These are phyloP conservation scores for Caryopteris hybrid DNA, from an alignment of 305 asterid species.

Conservation along the genomic window DNA sequence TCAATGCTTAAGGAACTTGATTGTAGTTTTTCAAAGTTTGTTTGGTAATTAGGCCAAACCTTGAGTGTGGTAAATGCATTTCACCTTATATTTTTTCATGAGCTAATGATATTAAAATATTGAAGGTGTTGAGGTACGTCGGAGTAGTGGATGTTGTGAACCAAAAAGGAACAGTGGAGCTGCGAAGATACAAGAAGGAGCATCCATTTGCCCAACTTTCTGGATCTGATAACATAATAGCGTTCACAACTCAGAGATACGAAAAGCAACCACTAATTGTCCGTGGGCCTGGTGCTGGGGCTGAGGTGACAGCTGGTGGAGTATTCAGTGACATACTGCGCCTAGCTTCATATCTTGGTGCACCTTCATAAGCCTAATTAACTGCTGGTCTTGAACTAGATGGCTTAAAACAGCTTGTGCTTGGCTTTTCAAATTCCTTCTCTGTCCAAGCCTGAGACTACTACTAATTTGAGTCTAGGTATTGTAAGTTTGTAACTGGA, in stretches of 20 bases:
- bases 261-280: slow-evolving; percentile 79
- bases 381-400: neutral
- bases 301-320: slow-evolving; percentile 97
- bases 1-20: too few relatives aligned
- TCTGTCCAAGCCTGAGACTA: slow-evolving; percentile 17
- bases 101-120: slow-evolving; percentile 15
- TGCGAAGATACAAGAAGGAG: slow-evolving; percentile 72
- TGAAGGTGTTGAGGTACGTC: slow-evolving; percentile 89
- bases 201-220: slow-evolving; percentile 94
- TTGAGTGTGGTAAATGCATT: neutral
- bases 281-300: slow-evolving; percentile 99
- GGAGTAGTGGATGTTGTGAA: slow-evolving; percentile 88
- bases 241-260: slow-evolving; percentile 92
- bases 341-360: slow-evolving; percentile 93
- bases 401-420: neutral
- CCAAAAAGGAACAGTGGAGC: slow-evolving; percentile 72
- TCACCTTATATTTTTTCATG: too few relatives aligned
- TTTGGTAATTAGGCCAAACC: too few relatives aligned
- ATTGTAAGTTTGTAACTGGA: slow-evolving; percentile 3
- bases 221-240: slow-evolving; percentile 93
- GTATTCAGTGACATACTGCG: slow-evolving; percentile 93
- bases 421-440: neutral
- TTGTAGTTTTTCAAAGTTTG: too few relatives aligned
- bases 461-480: slow-evolving; percentile 28
- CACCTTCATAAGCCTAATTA: slow-evolving; percentile 60